Evolutionary conservation across 2,329 filamentous ascomycete species (phyloP).

Genomic region (Neofusicoccum ribis): DNA sequence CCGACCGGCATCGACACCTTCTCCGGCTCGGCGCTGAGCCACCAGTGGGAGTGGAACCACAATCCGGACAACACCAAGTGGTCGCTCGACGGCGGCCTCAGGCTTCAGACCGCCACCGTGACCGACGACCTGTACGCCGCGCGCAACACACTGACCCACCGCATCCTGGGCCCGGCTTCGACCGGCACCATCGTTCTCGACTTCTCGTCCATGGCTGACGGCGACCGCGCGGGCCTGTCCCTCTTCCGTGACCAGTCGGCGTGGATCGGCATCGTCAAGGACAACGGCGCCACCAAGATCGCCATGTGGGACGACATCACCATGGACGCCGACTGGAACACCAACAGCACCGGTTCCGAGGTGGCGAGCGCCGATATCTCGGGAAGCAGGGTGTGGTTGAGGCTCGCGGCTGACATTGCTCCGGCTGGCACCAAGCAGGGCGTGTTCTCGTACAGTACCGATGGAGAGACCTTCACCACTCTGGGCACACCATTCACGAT

Average conservation of each 20-base stretch:
- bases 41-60: constrained; percentile 63
- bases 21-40: constrained; percentile 41
- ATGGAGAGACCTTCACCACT: constrained; percentile 35
- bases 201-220: constrained; percentile 50
- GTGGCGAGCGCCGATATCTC: constrained; percentile 26
- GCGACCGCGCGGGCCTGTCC: constrained; percentile 55
- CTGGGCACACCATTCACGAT: constrained; percentile 34
- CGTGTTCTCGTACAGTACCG: constrained; percentile 40
- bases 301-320: constrained; percentile 42
- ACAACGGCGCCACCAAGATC: constrained; percentile 36
- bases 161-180: constrained; percentile 43
- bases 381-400: constrained; percentile 33
- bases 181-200: constrained; percentile 54
- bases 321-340: constrained; percentile 38
- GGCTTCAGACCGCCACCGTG: constrained; percentile 52
- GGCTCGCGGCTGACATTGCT: constrained; percentile 37
- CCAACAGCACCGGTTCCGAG: constrained; percentile 32
- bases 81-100: constrained; percentile 45
- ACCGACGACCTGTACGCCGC: constrained; percentile 52
- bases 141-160: constrained; percentile 45
- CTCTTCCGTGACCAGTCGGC: constrained; percentile 56
- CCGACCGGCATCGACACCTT: constrained; percentile 50
- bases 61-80: constrained; percentile 56
- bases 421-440: constrained; percentile 31
- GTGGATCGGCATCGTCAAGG: constrained; percentile 54